phyloP scores from a whole-genome alignment of 148 eudicot species.

The Suaeda aralocaspica region DNA sequence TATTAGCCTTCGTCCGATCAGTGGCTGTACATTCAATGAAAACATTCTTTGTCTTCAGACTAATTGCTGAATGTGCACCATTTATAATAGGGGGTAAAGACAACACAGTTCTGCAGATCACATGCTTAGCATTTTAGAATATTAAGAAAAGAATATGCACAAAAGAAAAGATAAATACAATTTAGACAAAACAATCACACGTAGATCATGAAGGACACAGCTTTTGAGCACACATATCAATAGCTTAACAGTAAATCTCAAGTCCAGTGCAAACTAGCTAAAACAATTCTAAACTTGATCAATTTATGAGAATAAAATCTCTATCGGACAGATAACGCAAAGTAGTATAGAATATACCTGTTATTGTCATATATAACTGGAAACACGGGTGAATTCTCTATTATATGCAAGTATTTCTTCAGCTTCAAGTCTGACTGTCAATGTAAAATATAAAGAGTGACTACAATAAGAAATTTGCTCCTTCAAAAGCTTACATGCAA shows the following conservation, averaged over 20 bases:
- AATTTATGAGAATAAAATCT: not conserved
- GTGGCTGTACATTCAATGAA: conserved; percentile 98
- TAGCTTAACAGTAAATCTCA: not conserved
- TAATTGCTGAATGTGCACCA: conserved; percentile 91
- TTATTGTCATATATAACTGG: conserved; percentile 79
- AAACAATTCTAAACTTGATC: not conserved
- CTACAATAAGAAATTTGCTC: not conserved
- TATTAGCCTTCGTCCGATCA: conserved; percentile 88
- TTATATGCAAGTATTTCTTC: conserved; percentile 93
- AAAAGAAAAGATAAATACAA: not conserved
- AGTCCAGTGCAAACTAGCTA: not conserved
- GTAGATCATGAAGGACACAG: not conserved
- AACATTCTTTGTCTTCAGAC: conserved; percentile 79
- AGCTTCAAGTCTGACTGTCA: conserved; percentile 89
- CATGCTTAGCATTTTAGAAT: conserved; percentile 9
- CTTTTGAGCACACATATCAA: conserved; percentile 1
- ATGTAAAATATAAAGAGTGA: not conserved
- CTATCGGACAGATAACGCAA: not conserved
- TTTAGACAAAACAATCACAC: not conserved
- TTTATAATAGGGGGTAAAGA: conserved; percentile 94
- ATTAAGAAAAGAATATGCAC: not conserved
- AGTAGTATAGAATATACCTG: conserved; percentile 45
- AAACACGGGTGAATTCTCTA: conserved; percentile 77
- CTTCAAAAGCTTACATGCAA: not conserved
- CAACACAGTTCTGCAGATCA: conserved; percentile 75